Evolutionary conservation across 371 early-diverging fungal species (phyloP), one percentile per base, ranked within the genome.

Genomic region (Mucor lusitanicus): DNA sequence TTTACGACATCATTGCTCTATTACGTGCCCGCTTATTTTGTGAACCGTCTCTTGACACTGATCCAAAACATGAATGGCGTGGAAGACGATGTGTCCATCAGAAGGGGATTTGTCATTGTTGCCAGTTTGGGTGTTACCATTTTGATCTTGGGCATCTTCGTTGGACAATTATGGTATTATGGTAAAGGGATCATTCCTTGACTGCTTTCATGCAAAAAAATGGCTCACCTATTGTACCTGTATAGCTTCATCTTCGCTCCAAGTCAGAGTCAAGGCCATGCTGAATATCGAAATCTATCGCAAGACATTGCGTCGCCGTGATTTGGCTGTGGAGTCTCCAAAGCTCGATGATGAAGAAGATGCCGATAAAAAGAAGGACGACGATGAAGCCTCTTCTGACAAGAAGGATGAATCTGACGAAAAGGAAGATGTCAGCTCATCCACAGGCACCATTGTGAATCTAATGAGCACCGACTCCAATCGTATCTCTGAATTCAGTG

Each of bases 391-490:
- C 0, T n/a, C n/a, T n/a, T 74, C 63, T 25, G 54, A 68, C n/a
- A 61, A 62, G 2, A 44, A 48, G 0, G 55, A 48, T 2, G 67
- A 68, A 0, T 74, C 76, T 27, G 75, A 79, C 6, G 86, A 50
- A 23, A 25, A 50, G 25, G 59, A 74, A 27, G 78, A 76, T 27
- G 68, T 64, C 8, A 93, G 74, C 6, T 76, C 85, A 19, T 78
- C 80, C 2, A 76, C 85, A 5, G 96, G 96, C 25, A 88, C 87
- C 28, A 85, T 97, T 61, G 91, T 91, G 68, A 97, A 93, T 72
- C 69, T 97, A 61, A 90, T 96, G 69, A 87, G 93, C 9, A 88
- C 94, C 0, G 95, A 95, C 63, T 66, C 88, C 4, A 77, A 78
- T 39, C 84, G 91, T 39, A 74, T 95, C 7, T 75, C 83, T 28